Conservation (phyloP, 2,329 filamentous ascomycete genomes). For the Bipolaris victoriae region DNA sequence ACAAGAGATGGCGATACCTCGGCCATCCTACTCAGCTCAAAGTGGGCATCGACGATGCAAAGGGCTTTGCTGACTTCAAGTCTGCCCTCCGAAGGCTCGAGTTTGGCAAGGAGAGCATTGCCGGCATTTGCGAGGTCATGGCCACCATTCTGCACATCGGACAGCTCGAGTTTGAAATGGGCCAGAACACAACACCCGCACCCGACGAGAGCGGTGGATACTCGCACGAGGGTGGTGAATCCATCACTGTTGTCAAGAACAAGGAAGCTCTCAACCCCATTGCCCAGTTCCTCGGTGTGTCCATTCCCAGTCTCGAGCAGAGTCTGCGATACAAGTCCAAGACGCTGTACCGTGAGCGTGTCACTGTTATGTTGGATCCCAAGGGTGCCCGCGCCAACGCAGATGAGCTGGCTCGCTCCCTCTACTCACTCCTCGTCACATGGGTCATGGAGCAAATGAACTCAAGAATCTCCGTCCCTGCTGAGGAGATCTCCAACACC, state of each 20-base stretch:
- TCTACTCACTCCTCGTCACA: conserved; percentile 92
- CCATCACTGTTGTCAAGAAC: conserved; percentile 86
- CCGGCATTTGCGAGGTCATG: conserved; percentile 93
- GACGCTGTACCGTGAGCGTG: conserved; percentile 92
- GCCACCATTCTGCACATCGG: conserved; percentile 96
- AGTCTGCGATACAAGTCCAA: conserved; percentile 96
- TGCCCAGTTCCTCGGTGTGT: conserved; percentile 92
- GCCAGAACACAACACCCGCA: conserved; percentile 76
- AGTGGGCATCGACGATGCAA: conserved; percentile 92
- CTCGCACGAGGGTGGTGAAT: conserved; percentile 90
- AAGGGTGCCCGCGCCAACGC: conserved; percentile 88
- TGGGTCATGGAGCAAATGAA: conserved; percentile 95
- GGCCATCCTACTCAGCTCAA: conserved; percentile 97
- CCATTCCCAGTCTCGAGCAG: conserved; percentile 78
- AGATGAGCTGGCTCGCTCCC: conserved; percentile 88
- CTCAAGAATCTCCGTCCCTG: conserved; percentile 81
- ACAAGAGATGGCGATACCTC: conserved; percentile 93
- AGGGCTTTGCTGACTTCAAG: conserved; percentile 98
- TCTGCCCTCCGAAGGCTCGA: conserved; percentile 92
- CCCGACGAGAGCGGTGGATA: conserved; percentile 95
- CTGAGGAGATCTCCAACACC: conserved; percentile 90
- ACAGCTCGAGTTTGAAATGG: conserved; percentile 89
- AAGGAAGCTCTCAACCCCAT: conserved; percentile 86
- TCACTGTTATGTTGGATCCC: conserved; percentile 98
- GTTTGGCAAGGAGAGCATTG: conserved; percentile 90